Conservation (phyloP, 2,329 filamentous ascomycete genomes). For the Trichoderma asperellum region DNA sequence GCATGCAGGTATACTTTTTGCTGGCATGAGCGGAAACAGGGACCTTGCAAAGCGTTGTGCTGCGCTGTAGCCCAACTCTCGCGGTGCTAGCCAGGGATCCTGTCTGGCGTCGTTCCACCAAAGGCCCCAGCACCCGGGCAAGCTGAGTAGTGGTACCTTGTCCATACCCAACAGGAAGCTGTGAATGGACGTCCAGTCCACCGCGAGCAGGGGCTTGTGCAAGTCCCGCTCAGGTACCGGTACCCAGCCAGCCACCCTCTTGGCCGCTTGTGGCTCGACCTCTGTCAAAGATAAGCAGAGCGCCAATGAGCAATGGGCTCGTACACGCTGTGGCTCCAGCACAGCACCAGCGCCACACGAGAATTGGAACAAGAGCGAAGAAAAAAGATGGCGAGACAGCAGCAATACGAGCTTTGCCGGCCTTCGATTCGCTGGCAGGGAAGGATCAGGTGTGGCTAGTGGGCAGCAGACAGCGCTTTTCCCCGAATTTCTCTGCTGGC, state of each 20-base stretch:
- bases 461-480: not conserved
- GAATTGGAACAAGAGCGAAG: not conserved
- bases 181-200: not conserved
- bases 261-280: slow-evolving; percentile 3
- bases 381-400: slow-evolving; percentile 5
- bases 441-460: slow-evolving; percentile 22
- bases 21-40: not conserved
- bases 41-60: not conserved
- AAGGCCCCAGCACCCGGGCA: slow-evolving; percentile 4
- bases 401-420: slow-evolving; percentile 21
- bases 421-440: slow-evolving; percentile 12
- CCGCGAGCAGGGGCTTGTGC: not conserved
- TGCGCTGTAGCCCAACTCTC: not conserved
- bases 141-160: slow-evolving; percentile 12
- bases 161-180: not conserved
- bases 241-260: slow-evolving; percentile 5
- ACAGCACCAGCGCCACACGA: slow-evolving; percentile 15
- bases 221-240: not conserved
- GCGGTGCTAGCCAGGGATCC: slow-evolving; percentile 21
- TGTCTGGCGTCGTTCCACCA: slow-evolving; percentile 13
- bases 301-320: not conserved
- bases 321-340: slow-evolving; percentile 3
- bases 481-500: not conserved
- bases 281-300: not conserved
- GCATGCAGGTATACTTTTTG: not conserved